phyloP scores from a whole-genome alignment of 2,329 filamentous ascomycete species.

The Nemania diffusa region DNA sequence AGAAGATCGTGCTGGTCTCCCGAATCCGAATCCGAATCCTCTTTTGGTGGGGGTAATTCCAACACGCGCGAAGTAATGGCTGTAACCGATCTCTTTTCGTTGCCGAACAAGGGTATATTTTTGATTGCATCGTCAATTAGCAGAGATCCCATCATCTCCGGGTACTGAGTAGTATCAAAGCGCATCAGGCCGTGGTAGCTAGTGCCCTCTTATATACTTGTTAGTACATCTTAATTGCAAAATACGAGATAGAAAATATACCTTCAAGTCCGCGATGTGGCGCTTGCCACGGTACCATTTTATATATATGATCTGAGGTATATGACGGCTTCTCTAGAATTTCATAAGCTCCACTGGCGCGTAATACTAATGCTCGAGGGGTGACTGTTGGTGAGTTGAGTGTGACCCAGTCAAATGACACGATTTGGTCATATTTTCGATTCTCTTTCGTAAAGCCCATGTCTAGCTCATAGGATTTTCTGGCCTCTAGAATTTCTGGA shows the following conservation, averaged over 20 bases:
- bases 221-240: conserved; percentile 42
- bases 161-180: conserved; percentile 65
- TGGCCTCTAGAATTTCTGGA: conserved; percentile 69
- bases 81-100: conserved; percentile 57
- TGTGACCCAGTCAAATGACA: conserved; percentile 75
- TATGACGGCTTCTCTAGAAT: conserved; percentile 70
- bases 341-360: conserved; percentile 69
- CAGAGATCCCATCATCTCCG: conserved; percentile 64
- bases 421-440: conserved; percentile 68
- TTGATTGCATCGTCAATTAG: conserved; percentile 64
- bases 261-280: conserved; percentile 68
- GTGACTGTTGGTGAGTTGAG: conserved; percentile 65
- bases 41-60: conserved; percentile 49
- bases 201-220: conserved; percentile 54
- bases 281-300: conserved; percentile 69
- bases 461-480: conserved; percentile 70
- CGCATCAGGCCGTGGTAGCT: conserved; percentile 67
- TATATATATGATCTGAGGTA: conserved; percentile 67
- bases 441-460: conserved; percentile 64
- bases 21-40: conserved; percentile 52
- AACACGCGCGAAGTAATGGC: conserved; percentile 56
- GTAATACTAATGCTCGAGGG: conserved; percentile 68
- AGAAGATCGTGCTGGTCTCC: conserved; percentile 53
- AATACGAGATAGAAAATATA: conserved; percentile 42
- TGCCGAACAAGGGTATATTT: conserved; percentile 67